Base-by-base conservation (phyloP, 2,329 filamentous ascomycete genomes). In the Cordyceps militaris region DNA sequence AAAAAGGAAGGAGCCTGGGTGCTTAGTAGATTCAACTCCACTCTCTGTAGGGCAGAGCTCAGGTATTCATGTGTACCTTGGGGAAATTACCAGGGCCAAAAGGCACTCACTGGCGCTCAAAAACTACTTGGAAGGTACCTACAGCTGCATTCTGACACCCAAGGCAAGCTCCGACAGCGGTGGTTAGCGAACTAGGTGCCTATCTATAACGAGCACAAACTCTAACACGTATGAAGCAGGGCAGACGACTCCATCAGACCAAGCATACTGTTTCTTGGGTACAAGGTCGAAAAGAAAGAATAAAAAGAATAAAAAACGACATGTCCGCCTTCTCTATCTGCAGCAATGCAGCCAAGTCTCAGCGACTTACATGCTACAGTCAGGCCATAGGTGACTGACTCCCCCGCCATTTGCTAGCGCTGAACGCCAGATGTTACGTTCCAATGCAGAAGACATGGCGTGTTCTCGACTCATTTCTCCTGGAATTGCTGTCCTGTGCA, bases 351-450 rank as follows among this genome's bases (percentile, higher is more conserved):
- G 34, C 34, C 34, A 38, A 38, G 34, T n/a, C n/a, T n/a, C n/a
- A n/a, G n/a, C n/a, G n/a, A n/a, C n/a, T n/a, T n/a, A n/a, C n/a
- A n/a, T n/a, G n/a, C n/a, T n/a, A n/a, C n/a, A 16, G 34, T 38
- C 34, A 38, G n/a, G 34, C 34, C 14, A 36, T 13, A 11, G 16
- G 14, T 38, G 14, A 38, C 28, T 30, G 19, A 8, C 30, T 14
- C n/a, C 47, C 34, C 21, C 24, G 14, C 16, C 7, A 14, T 19
- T 23, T 28, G n/a, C 26, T 47, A 21, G 42, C 52, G 30, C 42
- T 38, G 16, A 23, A 28, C 52, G 43, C 44, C 53, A 38, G 34
- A 56, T 48, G 53, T 49, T 56, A 56, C 53, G 53, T 56, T 56
- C 53, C 53, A 56, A 10, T 32, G 53, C 53, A 56, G 53, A 40